phyloP scores from a whole-genome alignment of 805 yeast genomes.

The Suhomyces pyralidae region DNA sequence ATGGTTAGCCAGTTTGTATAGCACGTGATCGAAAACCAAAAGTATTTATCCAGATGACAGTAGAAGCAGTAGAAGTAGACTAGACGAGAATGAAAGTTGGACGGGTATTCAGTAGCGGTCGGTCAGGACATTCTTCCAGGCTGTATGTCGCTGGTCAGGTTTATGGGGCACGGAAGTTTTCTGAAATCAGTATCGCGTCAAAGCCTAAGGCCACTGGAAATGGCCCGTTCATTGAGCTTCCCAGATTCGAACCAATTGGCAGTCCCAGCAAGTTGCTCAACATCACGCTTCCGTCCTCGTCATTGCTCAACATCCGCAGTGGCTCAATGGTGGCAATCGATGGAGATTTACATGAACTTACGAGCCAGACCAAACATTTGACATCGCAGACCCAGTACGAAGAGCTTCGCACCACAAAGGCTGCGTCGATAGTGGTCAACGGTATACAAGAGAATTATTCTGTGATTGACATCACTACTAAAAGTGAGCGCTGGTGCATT shows the following conservation, averaged over 20 bases:
- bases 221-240: conserved; percentile 47
- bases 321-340: conserved; percentile 44
- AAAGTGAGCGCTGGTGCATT: conserved; percentile 39
- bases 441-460: conserved; percentile 33
- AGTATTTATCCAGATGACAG: too few species aligned
- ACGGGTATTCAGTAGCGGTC: not conserved
- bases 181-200: not conserved
- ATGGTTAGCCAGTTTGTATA: conserved; percentile 25
- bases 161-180: not conserved
- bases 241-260: conserved; percentile 42
- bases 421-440: conserved; percentile 35
- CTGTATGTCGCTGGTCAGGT: not conserved
- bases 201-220: conserved; percentile 40
- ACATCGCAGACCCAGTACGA: conserved; percentile 22
- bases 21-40: not conserved
- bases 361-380: conserved; percentile 11
- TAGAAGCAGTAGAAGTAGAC: not conserved
- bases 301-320: conserved; percentile 33
- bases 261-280: conserved; percentile 35
- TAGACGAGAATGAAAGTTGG: not conserved
- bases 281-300: conserved; percentile 42
- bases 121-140: not conserved
- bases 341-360: conserved; percentile 35
- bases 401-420: conserved; percentile 26
- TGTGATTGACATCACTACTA: conserved; percentile 26